A percentile compares a stretch with the other conserved stretches of the same genome.
Evolutionary conservation across 306 rosid species (phyloP).

Genomic region (Gastrolobium bilobum): DNA sequence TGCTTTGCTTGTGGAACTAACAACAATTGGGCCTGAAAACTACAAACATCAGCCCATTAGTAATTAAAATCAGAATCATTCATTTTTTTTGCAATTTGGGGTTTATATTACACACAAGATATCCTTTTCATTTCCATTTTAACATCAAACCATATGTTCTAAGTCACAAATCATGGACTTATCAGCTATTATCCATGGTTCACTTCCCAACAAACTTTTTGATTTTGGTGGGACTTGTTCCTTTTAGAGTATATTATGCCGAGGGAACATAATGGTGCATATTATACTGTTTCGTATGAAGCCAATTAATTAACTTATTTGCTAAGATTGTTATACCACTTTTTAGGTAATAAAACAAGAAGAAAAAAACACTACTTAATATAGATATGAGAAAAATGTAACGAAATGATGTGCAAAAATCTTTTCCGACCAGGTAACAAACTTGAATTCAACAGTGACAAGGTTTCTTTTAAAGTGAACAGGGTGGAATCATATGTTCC

Average conservation of each 20-base stretch:
- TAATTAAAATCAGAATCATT: no score
- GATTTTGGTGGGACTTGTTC: not conserved
- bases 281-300: not conserved
- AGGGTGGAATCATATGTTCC: no score
- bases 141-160: no score
- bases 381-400: not conserved
- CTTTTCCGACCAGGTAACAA: not conserved
- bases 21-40: no score
- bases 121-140: no score
- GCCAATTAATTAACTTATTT: not conserved
- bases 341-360: not conserved
- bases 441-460: not conserved
- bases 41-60: no score
- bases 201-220: slow-evolving; percentile 8
- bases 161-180: no score
- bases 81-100: no score
- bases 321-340: not conserved
- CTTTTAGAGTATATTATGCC: not conserved
- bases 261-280: not conserved
- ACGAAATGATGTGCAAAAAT: not conserved
- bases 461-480: not conserved
- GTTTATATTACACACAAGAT: no score
- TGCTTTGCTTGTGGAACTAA: no score
- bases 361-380: not conserved
- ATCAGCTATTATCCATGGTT: no score